These are phyloP conservation scores for Oryza australiensis DNA, from an alignment of 176 grass and related monocot species.

Conservation along the genomic window DNA sequence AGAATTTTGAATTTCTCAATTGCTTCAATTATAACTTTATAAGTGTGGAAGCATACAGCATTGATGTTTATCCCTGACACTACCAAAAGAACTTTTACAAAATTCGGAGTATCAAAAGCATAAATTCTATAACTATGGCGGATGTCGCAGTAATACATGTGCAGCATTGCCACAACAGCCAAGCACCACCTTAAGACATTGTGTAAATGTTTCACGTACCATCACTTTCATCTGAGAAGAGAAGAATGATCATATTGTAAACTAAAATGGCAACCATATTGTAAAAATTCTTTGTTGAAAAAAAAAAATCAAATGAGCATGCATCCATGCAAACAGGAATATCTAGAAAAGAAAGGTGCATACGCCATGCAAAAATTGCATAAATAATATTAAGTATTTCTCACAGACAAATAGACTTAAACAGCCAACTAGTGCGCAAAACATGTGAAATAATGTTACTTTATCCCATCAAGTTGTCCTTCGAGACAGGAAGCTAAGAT, in stretches of 20 bases:
- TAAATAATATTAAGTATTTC: conserved; percentile 14
- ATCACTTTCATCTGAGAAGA: conserved; percentile 95
- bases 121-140: conserved; percentile 33
- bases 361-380: neutral
- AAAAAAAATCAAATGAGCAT: conserved; percentile 33
- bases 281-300: conserved; percentile 9
- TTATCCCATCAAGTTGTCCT: conserved; percentile 40
- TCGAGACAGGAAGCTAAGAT: conserved; percentile 14
- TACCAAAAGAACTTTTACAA: conserved; percentile 43
- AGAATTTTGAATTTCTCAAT: conserved; percentile 41
- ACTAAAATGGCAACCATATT: conserved; percentile 40
- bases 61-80: neutral
- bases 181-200: conserved; percentile 60
- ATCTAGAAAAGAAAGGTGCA: neutral
- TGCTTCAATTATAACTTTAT: conserved; percentile 19
- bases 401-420: conserved; percentile 3
- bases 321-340: conserved; percentile 6
- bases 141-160: neutral
- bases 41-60: conserved; percentile 28
- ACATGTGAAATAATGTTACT: conserved; percentile 3
- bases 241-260: conserved; percentile 65
- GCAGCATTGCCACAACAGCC: conserved; percentile 48
- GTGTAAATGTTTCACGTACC: conserved; percentile 83
- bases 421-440: neutral
- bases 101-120: conserved; percentile 20